Percentiles rank a stretch among this genome's conserved stretches.
Conservation (phyloP, 2,329 filamentous ascomycete species). For the Alternaria triticimaculans region DNA sequence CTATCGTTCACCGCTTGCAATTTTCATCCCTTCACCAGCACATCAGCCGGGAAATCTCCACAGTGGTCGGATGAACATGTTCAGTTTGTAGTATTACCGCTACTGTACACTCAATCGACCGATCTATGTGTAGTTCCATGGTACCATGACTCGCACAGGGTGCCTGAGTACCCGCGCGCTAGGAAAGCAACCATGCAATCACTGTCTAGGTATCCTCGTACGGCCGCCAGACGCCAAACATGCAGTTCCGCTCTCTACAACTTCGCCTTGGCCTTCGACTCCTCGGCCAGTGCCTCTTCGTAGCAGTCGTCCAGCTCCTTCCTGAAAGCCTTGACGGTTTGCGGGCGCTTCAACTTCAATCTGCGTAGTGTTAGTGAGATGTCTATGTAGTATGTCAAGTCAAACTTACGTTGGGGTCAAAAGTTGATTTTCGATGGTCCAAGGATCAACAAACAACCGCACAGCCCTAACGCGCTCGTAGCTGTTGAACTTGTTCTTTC, state of each 20-base stretch:
- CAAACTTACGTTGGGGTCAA: constrained; percentile 81
- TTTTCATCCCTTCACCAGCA: not conserved
- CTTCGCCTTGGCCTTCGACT: constrained; percentile 53
- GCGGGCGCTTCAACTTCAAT: constrained; percentile 74
- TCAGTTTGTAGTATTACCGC: not conserved
- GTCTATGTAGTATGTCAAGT: not conserved
- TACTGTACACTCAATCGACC: constrained; percentile 1
- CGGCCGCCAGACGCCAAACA: not conserved
- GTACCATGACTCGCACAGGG: not conserved
- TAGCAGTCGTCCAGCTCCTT: constrained; percentile 66
- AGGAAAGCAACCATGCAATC: constrained; percentile 8
- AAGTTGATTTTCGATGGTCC: constrained; percentile 90
- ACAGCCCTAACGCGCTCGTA: constrained; percentile 83
- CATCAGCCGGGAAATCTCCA: not conserved
- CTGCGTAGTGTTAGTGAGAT: constrained; percentile 49
- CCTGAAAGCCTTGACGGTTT: constrained; percentile 68
- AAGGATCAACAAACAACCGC: constrained; percentile 82
- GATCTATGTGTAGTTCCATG: not conserved
- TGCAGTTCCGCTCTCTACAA: constrained; percentile 49
- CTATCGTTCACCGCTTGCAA: constrained; percentile 7
- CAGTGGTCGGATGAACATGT: not conserved
- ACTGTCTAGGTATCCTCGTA: not conserved
- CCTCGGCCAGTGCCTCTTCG: constrained; percentile 57
- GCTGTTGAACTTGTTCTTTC: constrained; percentile 86
- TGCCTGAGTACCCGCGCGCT: not conserved